Conservation (phyloP, 176 grass and related monocot genomes). For the Thalia dealbata region DNA sequence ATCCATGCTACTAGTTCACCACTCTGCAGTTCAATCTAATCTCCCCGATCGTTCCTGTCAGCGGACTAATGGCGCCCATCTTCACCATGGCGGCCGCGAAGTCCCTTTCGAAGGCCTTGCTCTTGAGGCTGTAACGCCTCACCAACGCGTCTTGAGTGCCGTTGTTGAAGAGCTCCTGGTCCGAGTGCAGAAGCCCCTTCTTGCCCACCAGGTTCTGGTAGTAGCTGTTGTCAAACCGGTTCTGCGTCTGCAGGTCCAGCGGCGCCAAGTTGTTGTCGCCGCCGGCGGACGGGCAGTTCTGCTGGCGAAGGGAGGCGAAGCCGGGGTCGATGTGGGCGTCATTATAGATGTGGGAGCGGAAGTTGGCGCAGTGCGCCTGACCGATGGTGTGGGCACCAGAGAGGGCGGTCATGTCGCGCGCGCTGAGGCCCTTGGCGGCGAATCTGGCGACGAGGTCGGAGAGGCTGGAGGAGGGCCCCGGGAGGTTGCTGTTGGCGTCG, state of each 20-base stretch:
- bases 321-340: conserved; percentile 33
- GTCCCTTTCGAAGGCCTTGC: conserved; percentile 32
- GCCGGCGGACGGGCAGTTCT: conserved; percentile 22
- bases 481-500: conserved; percentile 37
- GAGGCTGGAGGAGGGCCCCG: conserved; percentile 17
- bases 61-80: conserved; percentile 43
- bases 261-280: conserved; percentile 24
- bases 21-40: conserved; percentile 63
- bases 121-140: conserved; percentile 42
- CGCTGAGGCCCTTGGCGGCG: conserved; percentile 32
- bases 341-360: conserved; percentile 41
- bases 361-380: conserved; percentile 29
- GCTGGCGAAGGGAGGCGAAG: neutral
- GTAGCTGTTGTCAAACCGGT: conserved; percentile 48
- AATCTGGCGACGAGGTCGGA: conserved; percentile 23
- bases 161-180: conserved; percentile 80
- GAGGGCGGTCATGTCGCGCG: conserved; percentile 56
- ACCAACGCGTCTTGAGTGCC: conserved; percentile 39
- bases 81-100: conserved; percentile 54
- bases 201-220: conserved; percentile 43
- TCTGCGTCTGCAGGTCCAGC: conserved; percentile 29
- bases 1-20: conserved; percentile 26
- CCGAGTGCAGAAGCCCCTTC: conserved; percentile 61
- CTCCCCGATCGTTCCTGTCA: conserved; percentile 50
- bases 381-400: conserved; percentile 68